These are phyloP conservation scores for Zygosaccharomyces lentus DNA, from an alignment of 805 yeast species.

Conservation along the genomic window DNA sequence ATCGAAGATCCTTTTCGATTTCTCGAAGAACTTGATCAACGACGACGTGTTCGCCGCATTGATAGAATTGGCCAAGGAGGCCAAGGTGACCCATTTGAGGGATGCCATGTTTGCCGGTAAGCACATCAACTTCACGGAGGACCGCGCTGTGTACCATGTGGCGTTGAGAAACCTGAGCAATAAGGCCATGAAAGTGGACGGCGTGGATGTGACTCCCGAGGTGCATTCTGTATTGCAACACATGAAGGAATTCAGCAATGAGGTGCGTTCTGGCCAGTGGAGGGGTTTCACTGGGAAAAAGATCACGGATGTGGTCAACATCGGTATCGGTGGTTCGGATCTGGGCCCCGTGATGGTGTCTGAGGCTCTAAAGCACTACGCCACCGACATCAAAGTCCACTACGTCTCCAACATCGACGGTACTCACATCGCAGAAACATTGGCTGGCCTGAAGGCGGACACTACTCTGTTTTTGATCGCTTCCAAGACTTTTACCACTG, in stretches of 20 bases:
- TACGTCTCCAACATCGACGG: conserved; percentile 99
- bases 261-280: conserved; percentile 91
- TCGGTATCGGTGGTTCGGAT: conserved; percentile 99
- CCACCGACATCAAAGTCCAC: conserved; percentile 72
- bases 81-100: conserved; percentile 80
- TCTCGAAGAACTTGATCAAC: conserved; percentile 88
- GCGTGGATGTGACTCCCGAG: conserved; percentile 82
- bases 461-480: conserved; percentile 91
- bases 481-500: conserved; percentile 98
- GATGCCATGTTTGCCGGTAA: conserved; percentile 90
- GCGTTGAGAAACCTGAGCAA: conserved; percentile 92
- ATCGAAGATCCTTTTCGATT: conserved; percentile 87
- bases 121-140: conserved; percentile 93
- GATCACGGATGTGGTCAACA: conserved; percentile 91
- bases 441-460: conserved; percentile 76
- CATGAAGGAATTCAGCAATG: conserved; percentile 92
- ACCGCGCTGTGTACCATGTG: conserved; percentile 93
- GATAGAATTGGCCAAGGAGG: conserved; percentile 80
- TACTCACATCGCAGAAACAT: conserved; percentile 89
- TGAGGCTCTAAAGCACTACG: conserved; percentile 91
- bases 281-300: conserved; percentile 94
- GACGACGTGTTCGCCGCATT: conserved; percentile 71
- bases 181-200: conserved; percentile 85
- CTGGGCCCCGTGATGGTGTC: conserved; percentile 99
- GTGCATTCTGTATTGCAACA: conserved; percentile 89